Evolutionary conservation across 2,329 filamentous ascomycete genomes (phyloP).

Genomic region (Aspergillus novoparasiticus): DNA sequence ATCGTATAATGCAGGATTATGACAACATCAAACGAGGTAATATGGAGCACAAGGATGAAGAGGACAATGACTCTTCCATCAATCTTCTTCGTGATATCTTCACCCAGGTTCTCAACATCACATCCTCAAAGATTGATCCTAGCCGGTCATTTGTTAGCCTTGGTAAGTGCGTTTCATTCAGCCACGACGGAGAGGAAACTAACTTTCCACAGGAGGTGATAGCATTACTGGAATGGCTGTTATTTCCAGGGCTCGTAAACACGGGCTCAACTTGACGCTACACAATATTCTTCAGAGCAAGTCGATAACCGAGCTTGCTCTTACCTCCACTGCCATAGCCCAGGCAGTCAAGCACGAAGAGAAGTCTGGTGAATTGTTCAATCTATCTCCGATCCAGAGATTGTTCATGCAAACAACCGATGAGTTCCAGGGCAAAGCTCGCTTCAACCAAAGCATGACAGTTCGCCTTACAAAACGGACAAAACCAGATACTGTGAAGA

Average conservation of each 20-base stretch:
- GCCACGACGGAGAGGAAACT: background rate
- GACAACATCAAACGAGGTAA: conserved; percentile 30
- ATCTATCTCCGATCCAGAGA: conserved; percentile 38
- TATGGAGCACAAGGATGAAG: conserved; percentile 22
- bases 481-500: conserved; percentile 25
- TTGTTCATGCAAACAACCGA: conserved; percentile 33
- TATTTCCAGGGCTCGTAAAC: conserved; percentile 40
- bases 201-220: conserved; percentile 35
- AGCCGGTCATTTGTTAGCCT: conserved; percentile 41
- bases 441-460: conserved; percentile 41
- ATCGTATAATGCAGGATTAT: conserved; percentile 43
- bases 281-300: conserved; percentile 38
- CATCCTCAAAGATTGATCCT: conserved; percentile 34
- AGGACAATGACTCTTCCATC: conserved; percentile 21
- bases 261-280: conserved; percentile 35
- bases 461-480: conserved; percentile 31
- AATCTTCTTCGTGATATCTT: conserved; percentile 34
- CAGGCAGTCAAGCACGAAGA: conserved; percentile 25
- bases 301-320: conserved; percentile 35
- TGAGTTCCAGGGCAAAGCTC: conserved; percentile 25
- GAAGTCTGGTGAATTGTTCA: conserved; percentile 31
- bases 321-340: conserved; percentile 23
- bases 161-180: conserved; percentile 26
- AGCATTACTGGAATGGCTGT: conserved; percentile 45
- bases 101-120: conserved; percentile 40